Evolutionary conservation across 1,284 basidiomycete genomes (phyloP).

Genomic region (Rugosomyces carneus): DNA sequence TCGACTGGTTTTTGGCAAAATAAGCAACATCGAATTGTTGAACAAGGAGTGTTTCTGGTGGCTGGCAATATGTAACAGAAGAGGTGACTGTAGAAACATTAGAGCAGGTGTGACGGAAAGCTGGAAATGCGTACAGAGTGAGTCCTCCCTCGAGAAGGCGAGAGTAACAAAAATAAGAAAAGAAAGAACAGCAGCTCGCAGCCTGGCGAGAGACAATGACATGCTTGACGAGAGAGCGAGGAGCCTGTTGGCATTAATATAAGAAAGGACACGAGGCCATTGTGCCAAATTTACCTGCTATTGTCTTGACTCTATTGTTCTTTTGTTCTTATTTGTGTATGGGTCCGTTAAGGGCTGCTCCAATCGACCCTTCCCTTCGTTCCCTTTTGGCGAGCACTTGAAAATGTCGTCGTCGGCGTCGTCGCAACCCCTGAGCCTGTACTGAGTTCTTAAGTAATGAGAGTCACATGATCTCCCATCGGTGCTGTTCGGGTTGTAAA

Average conservation of each 20-base stretch:
- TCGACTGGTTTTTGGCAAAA: constrained; percentile 61
- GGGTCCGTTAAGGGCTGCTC: not conserved
- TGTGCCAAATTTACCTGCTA: constrained; percentile 18
- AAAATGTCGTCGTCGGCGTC: not conserved
- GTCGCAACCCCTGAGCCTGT: too few relatives aligned
- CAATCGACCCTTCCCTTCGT: not conserved
- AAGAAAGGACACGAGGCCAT: constrained; percentile 14
- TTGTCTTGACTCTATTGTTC: constrained; percentile 12
- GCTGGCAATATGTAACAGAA: constrained; percentile 83
- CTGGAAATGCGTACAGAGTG: constrained; percentile 45
- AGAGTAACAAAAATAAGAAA: constrained; percentile 36
- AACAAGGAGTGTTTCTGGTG: constrained; percentile 74
- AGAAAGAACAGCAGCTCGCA: constrained; percentile 48
- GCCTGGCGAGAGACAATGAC: constrained; percentile 62
- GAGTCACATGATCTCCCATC: constrained; percentile 14
- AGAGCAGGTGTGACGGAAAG: constrained; percentile 8
- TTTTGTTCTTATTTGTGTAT: constrained; percentile 21
- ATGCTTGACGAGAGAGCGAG: constrained; percentile 32
- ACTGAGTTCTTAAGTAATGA: too few relatives aligned
- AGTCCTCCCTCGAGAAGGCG: constrained; percentile 43
- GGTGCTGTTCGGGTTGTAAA: constrained; percentile 15
- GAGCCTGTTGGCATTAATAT: not conserved
- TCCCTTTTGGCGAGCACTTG: not conserved
- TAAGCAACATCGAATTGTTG: constrained; percentile 79
- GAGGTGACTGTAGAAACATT: constrained; percentile 56